Conservation (phyloP, 352 stramenopile species). For the Pythium aquatile region DNA sequence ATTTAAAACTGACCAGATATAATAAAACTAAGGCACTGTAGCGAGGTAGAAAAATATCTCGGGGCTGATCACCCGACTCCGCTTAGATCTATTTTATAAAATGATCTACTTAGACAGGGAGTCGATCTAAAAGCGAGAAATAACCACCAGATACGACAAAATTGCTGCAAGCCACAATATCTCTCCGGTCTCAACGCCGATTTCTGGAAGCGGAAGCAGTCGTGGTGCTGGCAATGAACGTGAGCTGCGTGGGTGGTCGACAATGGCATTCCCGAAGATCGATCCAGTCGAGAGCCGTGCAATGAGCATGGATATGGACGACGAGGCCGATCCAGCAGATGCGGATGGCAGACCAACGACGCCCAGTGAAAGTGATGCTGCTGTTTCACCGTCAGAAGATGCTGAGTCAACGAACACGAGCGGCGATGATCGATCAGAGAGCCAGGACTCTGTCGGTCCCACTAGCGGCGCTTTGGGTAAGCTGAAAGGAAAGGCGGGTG, state of each 20-base stretch:
- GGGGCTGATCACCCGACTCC: no score
- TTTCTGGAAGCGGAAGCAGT: slow-evolving; percentile 11
- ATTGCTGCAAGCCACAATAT: no score
- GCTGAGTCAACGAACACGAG: neutral
- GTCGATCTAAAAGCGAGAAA: no score
- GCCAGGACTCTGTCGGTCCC: slow-evolving; percentile 12
- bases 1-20: no score
- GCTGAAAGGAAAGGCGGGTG: neutral
- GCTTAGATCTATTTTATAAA: no score
- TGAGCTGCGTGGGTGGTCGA: slow-evolving; percentile 19
- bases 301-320: slow-evolving; percentile 21
- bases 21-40: no score
- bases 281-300: slow-evolving; percentile 38
- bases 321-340: slow-evolving; percentile 12
- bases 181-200: slow-evolving; percentile 11
- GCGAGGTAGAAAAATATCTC: no score
- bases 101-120: no score
- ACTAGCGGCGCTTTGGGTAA: slow-evolving; percentile 20
- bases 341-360: neutral
- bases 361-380: neutral
- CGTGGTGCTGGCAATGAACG: neutral
- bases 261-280: slow-evolving; percentile 33
- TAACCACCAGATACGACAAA: no score
- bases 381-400: neutral
- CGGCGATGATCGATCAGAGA: slow-evolving; percentile 9